A percentile compares a stretch with the other conserved stretches of the same genome.
These are phyloP conservation scores for Astragalus glycyphyllos DNA, from an alignment of 306 rosid species.

Conservation along the genomic window DNA sequence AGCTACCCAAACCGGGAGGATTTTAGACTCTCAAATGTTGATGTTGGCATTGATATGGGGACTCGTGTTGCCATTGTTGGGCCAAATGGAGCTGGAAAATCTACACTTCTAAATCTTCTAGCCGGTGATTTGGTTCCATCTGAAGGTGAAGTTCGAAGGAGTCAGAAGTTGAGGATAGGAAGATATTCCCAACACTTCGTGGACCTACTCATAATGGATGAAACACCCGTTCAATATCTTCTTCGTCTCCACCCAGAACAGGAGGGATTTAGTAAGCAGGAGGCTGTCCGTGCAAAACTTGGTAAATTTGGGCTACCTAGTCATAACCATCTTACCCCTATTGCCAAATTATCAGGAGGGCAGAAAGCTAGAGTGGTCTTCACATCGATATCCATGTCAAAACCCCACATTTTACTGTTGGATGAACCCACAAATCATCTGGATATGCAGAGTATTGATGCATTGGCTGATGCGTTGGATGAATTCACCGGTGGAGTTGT, in stretches of 20 bases:
- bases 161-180: neutral
- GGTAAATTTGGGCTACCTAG: neutral
- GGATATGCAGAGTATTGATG: slow-evolving; percentile 81
- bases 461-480: slow-evolving; percentile 46
- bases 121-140: neutral
- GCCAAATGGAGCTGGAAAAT: neutral
- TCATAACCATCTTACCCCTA: neutral
- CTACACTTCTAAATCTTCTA: neutral
- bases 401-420: slow-evolving; percentile 72
- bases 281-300: neutral
- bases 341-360: neutral
- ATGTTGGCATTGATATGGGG: neutral
- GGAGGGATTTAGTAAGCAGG: neutral
- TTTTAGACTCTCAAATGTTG: neutral
- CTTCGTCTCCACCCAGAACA: neutral
- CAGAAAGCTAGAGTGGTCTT: slow-evolving; percentile 62
- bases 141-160: neutral
- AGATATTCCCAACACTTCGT: neutral
- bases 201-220: neutral
- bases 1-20: neutral
- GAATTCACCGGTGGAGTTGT: slow-evolving; percentile 76
- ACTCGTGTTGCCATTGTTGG: neutral
- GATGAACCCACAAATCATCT: slow-evolving; percentile 80
- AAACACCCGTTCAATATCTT: neutral
- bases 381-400: slow-evolving; percentile 78